Evolutionary conservation across 495 filamentous ascomycete genomes (phyloP).

Genomic region (Penicillium bialowiezense): DNA sequence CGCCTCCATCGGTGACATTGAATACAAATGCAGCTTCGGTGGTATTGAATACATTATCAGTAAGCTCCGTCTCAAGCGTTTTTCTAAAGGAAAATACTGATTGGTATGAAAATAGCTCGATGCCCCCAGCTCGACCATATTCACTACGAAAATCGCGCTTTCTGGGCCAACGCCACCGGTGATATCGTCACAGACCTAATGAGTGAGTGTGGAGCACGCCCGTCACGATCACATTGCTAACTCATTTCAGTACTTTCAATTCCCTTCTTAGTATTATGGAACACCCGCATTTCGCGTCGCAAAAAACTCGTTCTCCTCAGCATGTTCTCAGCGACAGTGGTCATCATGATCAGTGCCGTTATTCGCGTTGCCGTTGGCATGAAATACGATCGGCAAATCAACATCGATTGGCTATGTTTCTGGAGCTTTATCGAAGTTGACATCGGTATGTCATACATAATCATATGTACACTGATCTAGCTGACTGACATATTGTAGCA

Average conservation of each 20-base stretch:
- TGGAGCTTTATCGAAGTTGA: slow-evolving; percentile 29
- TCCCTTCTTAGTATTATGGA: slow-evolving; percentile 18
- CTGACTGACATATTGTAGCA: neutral
- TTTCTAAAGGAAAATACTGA: neutral
- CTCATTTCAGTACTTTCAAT: slow-evolving; percentile 5
- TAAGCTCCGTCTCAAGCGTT: neutral
- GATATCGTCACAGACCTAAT: slow-evolving; percentile 21
- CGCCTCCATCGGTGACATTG: slow-evolving; percentile 11
- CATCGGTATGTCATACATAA: slow-evolving; percentile 16
- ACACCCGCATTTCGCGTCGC: slow-evolving; percentile 13
- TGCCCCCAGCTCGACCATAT: slow-evolving; percentile 12
- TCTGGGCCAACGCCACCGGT: slow-evolving; percentile 14
- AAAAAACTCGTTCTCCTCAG: slow-evolving; percentile 21
- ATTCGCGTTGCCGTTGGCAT: slow-evolving; percentile 20
- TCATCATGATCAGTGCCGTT: slow-evolving; percentile 24
- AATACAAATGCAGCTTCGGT: slow-evolving; percentile 22
- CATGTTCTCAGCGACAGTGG: slow-evolving; percentile 22
- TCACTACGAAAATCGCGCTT: slow-evolving; percentile 16
- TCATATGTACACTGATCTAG: too few species aligned
- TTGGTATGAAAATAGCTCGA: slow-evolving; percentile 5
- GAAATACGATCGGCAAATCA: slow-evolving; percentile 8
- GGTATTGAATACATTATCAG: slow-evolving; percentile 13
- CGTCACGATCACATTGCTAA: too few species aligned
- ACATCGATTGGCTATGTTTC: slow-evolving; percentile 25
- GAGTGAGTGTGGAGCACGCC: slow-evolving; percentile 8